Evolutionary conservation across 2,329 filamentous ascomycete species (phyloP).

Genomic region (Cladosporium velox): DNA sequence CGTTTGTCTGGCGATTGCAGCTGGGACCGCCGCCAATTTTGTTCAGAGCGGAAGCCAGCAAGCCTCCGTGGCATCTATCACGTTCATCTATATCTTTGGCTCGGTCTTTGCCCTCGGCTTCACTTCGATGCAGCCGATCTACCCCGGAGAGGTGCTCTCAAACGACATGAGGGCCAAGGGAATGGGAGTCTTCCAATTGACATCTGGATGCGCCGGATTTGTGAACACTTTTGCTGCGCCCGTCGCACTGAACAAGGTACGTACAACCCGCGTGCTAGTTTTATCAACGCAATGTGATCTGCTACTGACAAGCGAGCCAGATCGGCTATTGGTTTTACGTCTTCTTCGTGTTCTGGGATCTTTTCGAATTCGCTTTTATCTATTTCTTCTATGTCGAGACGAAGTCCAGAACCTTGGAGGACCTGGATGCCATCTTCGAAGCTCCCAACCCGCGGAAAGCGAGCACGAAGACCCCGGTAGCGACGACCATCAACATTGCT

Average conservation of each 20-base stretch:
- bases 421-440: slow-evolving; percentile 46
- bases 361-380: slow-evolving; percentile 31
- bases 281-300: neutral
- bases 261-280: neutral
- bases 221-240: slow-evolving; percentile 29
- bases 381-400: slow-evolving; percentile 40
- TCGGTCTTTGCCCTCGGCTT: slow-evolving; percentile 33
- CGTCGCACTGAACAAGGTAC: slow-evolving; percentile 20
- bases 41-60: slow-evolving; percentile 25
- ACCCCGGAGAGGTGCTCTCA: slow-evolving; percentile 39
- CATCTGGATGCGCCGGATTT: slow-evolving; percentile 45
- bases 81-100: slow-evolving; percentile 40
- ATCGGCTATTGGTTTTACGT: slow-evolving; percentile 22
- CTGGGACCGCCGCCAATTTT: slow-evolving; percentile 26
- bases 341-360: slow-evolving; percentile 30
- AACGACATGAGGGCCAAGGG: slow-evolving; percentile 39
- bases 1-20: slow-evolving; percentile 3
- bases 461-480: neutral
- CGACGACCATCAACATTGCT: neutral
- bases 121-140: slow-evolving; percentile 39
- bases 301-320: neutral
- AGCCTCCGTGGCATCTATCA: slow-evolving; percentile 38
- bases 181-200: slow-evolving; percentile 30
- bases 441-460: slow-evolving; percentile 34
- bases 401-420: slow-evolving; percentile 42